These are phyloP conservation scores for Suillus alpinus DNA, from an alignment of 768 basidiomycete genomes.

Conservation along the genomic window DNA sequence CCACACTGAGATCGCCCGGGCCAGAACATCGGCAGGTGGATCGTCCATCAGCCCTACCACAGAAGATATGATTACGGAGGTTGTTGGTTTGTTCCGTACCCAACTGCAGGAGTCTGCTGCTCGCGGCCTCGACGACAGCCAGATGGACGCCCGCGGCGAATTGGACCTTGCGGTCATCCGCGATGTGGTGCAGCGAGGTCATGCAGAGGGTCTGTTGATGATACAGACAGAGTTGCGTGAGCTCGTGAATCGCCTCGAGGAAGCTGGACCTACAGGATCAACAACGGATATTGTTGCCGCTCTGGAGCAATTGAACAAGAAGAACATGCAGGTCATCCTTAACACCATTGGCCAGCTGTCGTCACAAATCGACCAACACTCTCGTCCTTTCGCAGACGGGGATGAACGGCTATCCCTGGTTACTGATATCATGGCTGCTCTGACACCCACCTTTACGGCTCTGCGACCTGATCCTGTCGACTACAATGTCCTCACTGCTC, in stretches of 20 bases:
- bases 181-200: conserved; percentile 64
- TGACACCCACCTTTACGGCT: conserved; percentile 60
- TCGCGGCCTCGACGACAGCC: conserved; percentile 56
- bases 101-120: conserved; percentile 64
- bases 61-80: conserved; percentile 62
- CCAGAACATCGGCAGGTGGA: conserved; percentile 19
- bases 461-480: conserved; percentile 68
- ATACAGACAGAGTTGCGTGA: conserved; percentile 61
- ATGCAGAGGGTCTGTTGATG: conserved; percentile 53
- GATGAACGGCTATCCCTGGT: conserved; percentile 58
- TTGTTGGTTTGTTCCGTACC: conserved; percentile 63
- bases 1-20: conserved; percentile 37
- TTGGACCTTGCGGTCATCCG: conserved; percentile 76
- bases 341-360: conserved; percentile 53
- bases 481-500: conserved; percentile 71
- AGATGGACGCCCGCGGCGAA: conserved; percentile 72
- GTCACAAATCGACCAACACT: conserved; percentile 22
- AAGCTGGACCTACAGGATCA: conserved; percentile 18
- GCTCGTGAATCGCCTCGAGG: conserved; percentile 43
- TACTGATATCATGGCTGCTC: conserved; percentile 53
- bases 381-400: conserved; percentile 36
- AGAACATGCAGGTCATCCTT: conserved; percentile 58
- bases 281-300: conserved; percentile 37
- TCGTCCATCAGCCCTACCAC: conserved; percentile 42
- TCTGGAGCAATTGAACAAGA: conserved; percentile 57